Conservation (phyloP, 2,329 filamentous ascomycete genomes). For the Ceratocystis cacaofunesta region DNA sequence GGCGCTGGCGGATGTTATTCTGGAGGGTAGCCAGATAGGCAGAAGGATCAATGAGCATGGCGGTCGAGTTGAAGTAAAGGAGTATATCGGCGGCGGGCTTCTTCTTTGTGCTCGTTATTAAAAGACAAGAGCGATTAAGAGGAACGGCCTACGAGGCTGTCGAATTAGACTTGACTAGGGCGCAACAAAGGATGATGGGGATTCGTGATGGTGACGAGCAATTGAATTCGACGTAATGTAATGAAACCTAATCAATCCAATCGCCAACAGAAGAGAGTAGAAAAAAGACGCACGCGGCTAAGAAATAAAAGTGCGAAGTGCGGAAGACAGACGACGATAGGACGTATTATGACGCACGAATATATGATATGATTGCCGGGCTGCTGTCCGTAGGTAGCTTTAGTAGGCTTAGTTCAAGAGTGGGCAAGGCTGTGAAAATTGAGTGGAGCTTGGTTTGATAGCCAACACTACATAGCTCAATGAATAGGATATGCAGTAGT, state of each 20-base stretch:
- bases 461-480: not conserved
- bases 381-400: not conserved
- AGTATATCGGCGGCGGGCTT: not conserved
- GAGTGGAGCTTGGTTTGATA: not conserved
- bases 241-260: not conserved
- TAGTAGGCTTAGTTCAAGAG: not conserved
- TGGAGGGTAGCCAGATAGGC: conserved; percentile 75
- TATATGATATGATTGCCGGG: conserved; percentile 1
- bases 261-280: not conserved
- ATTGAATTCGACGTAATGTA: not conserved
- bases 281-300: not conserved
- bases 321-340: not conserved
- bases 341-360: conserved; percentile 5
- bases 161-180: not conserved
- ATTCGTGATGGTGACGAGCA: not conserved
- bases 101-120: not conserved
- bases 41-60: conserved; percentile 83
- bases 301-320: not conserved
- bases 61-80: not conserved
- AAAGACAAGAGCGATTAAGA: not conserved
- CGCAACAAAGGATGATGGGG: not conserved
- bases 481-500: not conserved
- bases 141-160: conserved; percentile 9
- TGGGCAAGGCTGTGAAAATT: conserved; percentile 1
- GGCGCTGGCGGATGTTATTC: conserved; percentile 90